Evolutionary conservation across 1,139 yeast species (phyloP).

Genomic region (Hemisphaericaspora lyxosophila): DNA sequence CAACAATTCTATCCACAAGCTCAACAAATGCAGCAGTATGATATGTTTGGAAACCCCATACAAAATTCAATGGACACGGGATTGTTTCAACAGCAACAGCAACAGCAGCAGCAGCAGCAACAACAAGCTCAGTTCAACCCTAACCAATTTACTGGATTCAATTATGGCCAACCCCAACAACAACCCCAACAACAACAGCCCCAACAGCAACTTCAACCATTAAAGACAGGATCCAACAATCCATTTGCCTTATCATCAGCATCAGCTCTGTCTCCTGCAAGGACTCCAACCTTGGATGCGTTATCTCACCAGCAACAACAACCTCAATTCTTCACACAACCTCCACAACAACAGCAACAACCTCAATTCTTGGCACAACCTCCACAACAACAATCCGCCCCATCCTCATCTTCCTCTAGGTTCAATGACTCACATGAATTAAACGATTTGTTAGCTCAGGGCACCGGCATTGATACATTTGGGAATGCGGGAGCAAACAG

Average conservation of each 20-base stretch:
- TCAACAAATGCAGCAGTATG: conserved; percentile 44
- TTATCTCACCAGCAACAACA: conserved; percentile 28
- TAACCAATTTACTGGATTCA: conserved; percentile 37
- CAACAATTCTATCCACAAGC: conserved; percentile 27
- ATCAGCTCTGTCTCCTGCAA: conserved; percentile 15
- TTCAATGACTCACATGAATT: conserved; percentile 64
- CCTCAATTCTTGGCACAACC: too few species aligned
- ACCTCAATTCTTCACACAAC: conserved; percentile 25
- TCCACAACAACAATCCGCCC: conserved; percentile 14
- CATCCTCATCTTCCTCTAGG: conserved; percentile 38
- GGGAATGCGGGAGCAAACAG: conserved; percentile 91
- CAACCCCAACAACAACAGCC: conserved; percentile 25
- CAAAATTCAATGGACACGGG: conserved; percentile 58
- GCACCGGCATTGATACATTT: conserved; percentile 92
- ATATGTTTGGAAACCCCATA: conserved; percentile 80
- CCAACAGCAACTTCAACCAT: conserved; percentile 50
- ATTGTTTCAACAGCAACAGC: conserved; percentile 33
- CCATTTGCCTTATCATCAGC: conserved; percentile 67
- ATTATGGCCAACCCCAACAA: conserved; percentile 34
- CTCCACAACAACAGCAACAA: conserved; percentile 23
- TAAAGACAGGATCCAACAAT: conserved; percentile 82
- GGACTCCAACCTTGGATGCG: conserved; percentile 22
- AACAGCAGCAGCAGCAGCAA: conserved; percentile 36
- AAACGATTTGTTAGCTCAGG: conserved; percentile 75
- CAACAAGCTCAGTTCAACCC: conserved; percentile 32